Conservation (phyloP, 306 rosid genomes). For the Pueraria montana region DNA sequence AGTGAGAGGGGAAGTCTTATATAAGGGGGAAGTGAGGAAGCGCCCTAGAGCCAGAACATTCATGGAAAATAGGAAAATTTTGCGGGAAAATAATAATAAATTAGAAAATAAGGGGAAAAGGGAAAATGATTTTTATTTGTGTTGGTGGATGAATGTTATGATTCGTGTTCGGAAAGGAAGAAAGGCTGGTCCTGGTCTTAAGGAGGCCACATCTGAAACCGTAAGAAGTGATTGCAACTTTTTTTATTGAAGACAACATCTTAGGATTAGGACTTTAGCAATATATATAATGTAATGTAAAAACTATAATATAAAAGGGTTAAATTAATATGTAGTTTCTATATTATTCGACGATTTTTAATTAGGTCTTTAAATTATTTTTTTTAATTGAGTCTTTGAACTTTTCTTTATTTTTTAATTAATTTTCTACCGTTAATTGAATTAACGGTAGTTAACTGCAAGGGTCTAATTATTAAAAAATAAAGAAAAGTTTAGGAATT, state of each 20-base stretch:
- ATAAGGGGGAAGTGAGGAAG: conserved; percentile 41
- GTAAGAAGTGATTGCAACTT: not conserved
- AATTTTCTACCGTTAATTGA: too few relatives aligned
- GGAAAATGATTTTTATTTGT: conserved; percentile 18
- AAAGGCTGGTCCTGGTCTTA: conserved; percentile 37
- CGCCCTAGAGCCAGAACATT: conserved; percentile 40
- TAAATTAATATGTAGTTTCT: too few relatives aligned
- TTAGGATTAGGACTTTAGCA: too few relatives aligned
- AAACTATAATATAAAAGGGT: too few relatives aligned
- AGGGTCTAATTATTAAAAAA: too few relatives aligned
- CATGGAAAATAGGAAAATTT: conserved; percentile 55
- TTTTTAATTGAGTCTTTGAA: too few relatives aligned
- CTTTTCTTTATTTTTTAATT: too few relatives aligned
- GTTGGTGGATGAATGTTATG: conserved; percentile 5
- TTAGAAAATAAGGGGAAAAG: not conserved
- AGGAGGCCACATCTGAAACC: conserved; percentile 26
- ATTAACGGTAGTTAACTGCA: too few relatives aligned
- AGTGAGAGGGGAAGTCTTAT: conserved; percentile 47
- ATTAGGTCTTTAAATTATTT: too few relatives aligned
- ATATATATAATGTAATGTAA: too few relatives aligned
- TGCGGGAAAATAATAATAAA: not conserved
- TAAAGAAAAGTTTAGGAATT: too few relatives aligned
- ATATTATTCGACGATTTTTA: too few relatives aligned
- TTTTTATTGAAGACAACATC: not conserved
- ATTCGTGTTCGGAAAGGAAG: conserved; percentile 41